phyloP scores from a whole-genome alignment of 1,284 basidiomycete genomes.

The Volvariella surrecta region DNA sequence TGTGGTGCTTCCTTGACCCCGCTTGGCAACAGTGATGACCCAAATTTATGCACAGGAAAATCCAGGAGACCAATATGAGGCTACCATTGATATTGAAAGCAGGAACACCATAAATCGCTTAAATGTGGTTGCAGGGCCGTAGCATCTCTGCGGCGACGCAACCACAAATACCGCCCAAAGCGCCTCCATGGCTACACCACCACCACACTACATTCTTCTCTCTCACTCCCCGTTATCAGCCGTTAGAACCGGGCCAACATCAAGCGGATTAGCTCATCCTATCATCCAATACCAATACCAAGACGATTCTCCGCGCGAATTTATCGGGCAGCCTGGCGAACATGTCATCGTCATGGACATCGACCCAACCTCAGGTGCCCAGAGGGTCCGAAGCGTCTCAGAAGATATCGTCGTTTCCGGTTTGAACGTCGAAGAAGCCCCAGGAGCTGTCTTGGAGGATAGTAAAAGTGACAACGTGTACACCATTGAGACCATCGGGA shows the following conservation, averaged over 20 bases:
- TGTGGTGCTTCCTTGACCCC: too few relatives aligned
- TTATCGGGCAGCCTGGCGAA: slow-evolving; percentile 49
- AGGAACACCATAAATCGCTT: too few relatives aligned
- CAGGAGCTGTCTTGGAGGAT: slow-evolving; percentile 51
- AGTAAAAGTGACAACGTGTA: slow-evolving; percentile 61
- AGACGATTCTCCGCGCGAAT: slow-evolving; percentile 57
- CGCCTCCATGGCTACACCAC: slow-evolving; percentile 14
- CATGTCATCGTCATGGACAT: slow-evolving; percentile 67
- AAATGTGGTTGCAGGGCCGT: too few relatives aligned
- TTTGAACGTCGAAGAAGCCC: slow-evolving; percentile 60
- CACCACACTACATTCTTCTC: slow-evolving; percentile 56
- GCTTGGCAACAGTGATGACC: too few relatives aligned
- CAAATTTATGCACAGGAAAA: too few relatives aligned
- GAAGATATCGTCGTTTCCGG: slow-evolving; percentile 47
- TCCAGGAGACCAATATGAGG: too few relatives aligned
- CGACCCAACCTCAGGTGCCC: slow-evolving; percentile 21
- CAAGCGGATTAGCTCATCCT: slow-evolving; percentile 58
- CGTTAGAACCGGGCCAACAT: slow-evolving; percentile 21
- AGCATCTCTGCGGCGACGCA: too few relatives aligned
- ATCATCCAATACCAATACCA: slow-evolving; percentile 74
- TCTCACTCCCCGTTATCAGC: slow-evolving; percentile 40
- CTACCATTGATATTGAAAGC: too few relatives aligned
- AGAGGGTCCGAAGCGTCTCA: slow-evolving; percentile 55
- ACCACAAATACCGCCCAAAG: too few relatives aligned
- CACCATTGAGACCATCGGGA: slow-evolving; percentile 54